phyloP scores from a whole-genome alignment of 2,329 filamentous ascomycete species.

The Cercospora nicotianae region DNA sequence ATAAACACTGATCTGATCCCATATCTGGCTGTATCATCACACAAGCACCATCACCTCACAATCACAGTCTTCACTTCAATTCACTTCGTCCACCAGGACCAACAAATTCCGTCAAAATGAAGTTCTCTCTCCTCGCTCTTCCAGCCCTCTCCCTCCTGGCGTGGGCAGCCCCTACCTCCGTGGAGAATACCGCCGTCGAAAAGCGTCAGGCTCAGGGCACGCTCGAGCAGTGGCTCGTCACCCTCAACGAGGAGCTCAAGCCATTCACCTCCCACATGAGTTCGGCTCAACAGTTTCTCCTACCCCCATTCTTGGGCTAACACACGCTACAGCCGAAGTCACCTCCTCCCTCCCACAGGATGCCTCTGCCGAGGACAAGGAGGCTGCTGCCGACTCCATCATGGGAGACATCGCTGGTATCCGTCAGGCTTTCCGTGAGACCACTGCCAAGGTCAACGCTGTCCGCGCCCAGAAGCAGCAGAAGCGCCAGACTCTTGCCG shows the following conservation, averaged over 20 bases:
- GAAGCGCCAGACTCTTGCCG: slow-evolving; percentile 6
- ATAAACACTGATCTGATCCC: background rate
- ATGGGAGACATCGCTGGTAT: slow-evolving; percentile 20
- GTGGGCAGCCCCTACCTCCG: slow-evolving; percentile 18
- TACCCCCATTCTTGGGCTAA: background rate
- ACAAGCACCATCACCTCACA: background rate
- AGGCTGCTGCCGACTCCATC: slow-evolving; percentile 8
- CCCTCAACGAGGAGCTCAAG: background rate
- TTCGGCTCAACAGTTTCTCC: background rate
- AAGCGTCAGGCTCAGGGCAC: slow-evolving; percentile 12
- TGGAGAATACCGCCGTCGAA: slow-evolving; percentile 2
- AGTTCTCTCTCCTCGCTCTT: slow-evolving; percentile 23
- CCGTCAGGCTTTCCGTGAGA: slow-evolving; percentile 21
- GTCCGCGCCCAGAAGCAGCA: slow-evolving; percentile 3
- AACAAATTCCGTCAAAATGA: slow-evolving; percentile 16
- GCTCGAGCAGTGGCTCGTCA: background rate
- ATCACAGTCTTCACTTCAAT: background rate
- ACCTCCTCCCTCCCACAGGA: background rate
- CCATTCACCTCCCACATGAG: slow-evolving; percentile 5
- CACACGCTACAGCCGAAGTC: background rate
- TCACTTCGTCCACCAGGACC: slow-evolving; percentile 7
- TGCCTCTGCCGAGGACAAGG: slow-evolving; percentile 12
- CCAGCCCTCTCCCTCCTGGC: slow-evolving; percentile 21
- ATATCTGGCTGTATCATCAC: background rate
- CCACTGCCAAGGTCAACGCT: slow-evolving; percentile 15